phyloP scores from a whole-genome alignment of 2,329 filamentous ascomycete genomes.

The Pleoardoris graminearum region DNA sequence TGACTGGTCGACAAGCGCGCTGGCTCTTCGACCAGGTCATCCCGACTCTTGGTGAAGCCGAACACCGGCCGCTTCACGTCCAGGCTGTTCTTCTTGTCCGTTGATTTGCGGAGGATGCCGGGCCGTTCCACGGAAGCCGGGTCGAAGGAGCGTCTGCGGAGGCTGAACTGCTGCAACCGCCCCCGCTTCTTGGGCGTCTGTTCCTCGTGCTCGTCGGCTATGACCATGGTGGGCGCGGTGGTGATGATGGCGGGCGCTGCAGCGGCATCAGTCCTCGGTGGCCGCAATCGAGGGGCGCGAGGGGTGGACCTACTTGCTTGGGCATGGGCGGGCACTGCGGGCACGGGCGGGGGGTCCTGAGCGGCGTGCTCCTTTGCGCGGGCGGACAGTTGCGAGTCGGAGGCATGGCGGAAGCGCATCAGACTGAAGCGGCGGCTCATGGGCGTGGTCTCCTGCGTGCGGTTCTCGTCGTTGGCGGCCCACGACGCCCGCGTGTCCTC shows the following conservation, averaged over 20 bases:
- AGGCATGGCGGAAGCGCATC: slow-evolving; percentile 87
- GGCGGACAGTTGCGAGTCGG: slow-evolving; percentile 83
- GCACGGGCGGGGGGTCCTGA: slow-evolving; percentile 58
- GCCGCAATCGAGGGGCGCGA: slow-evolving; percentile 5
- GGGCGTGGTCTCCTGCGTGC: slow-evolving; percentile 40
- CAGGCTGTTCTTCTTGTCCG: slow-evolving; percentile 38
- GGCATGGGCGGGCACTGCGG: slow-evolving; percentile 41
- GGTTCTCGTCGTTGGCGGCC: slow-evolving; percentile 23
- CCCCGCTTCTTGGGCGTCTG: slow-evolving; percentile 33
- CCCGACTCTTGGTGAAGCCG: slow-evolving; percentile 32
- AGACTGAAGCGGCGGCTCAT: slow-evolving; percentile 63
- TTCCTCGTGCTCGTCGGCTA: slow-evolving; percentile 19
- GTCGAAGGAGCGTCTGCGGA: slow-evolving; percentile 44
- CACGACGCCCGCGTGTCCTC: slow-evolving; percentile 19
- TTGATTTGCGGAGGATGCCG: slow-evolving; percentile 38
- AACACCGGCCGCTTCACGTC: slow-evolving; percentile 32
- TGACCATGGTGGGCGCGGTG: slow-evolving; percentile 75
- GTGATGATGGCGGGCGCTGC: slow-evolving; percentile 76
- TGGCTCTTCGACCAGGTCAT: slow-evolving; percentile 45
- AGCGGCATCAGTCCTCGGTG: slow-evolving; percentile 28
- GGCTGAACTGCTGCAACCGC: slow-evolving; percentile 41
- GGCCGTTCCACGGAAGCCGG: slow-evolving; percentile 36
- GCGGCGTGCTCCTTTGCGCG: slow-evolving; percentile 65
- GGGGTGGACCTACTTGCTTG: slow-evolving; percentile 19
- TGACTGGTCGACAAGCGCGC: slow-evolving; percentile 64